These are phyloP conservation scores for Polychaeton citri DNA, from an alignment of 2,329 filamentous ascomycete genomes.

Conservation along the genomic window DNA sequence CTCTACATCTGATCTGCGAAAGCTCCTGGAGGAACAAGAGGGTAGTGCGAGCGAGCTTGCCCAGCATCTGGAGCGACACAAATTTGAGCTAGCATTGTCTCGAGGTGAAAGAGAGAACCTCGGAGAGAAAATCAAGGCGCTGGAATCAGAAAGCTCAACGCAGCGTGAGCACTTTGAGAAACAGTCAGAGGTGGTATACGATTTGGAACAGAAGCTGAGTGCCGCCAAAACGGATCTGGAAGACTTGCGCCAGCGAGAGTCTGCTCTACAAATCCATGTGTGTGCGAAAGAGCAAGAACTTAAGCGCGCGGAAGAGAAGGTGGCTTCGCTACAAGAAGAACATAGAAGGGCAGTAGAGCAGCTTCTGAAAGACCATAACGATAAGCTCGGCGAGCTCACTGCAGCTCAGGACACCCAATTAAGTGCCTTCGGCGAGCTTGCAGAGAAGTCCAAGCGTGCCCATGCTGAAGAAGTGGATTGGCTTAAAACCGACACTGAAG, in stretches of 20 bases:
- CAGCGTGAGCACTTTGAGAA: slow-evolving; percentile 2
- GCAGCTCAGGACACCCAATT: slow-evolving; percentile 3
- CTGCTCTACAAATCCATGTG: slow-evolving; percentile 5
- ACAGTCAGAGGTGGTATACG: slow-evolving; percentile 1
- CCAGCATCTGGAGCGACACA: background rate
- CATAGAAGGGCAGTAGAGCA: slow-evolving; percentile 4
- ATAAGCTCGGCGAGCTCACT: slow-evolving; percentile 3
- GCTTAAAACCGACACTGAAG: slow-evolving; percentile 3
- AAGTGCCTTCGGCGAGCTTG: background rate
- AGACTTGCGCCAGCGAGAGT: slow-evolving; percentile 2
- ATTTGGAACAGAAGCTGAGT: slow-evolving; percentile 7
- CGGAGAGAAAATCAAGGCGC: slow-evolving; percentile 1
- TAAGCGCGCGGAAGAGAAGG: slow-evolving; percentile 1
- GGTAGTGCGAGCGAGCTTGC: background rate
- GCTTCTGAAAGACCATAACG: slow-evolving; percentile 4
- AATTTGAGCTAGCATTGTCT: background rate
- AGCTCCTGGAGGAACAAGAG: background rate
- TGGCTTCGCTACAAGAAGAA: slow-evolving; percentile 2
- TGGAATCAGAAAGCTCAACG: slow-evolving; percentile 2
- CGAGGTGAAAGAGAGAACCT: slow-evolving; percentile 1
- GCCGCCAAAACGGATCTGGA: slow-evolving; percentile 7
- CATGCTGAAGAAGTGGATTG: background rate
- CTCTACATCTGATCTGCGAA: background rate
- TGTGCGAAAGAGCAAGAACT: slow-evolving; percentile 6
- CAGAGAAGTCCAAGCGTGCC: background rate